Evolutionary conservation across 2,329 filamentous ascomycete genomes (phyloP).

Genomic region (Penicillium sp.): DNA sequence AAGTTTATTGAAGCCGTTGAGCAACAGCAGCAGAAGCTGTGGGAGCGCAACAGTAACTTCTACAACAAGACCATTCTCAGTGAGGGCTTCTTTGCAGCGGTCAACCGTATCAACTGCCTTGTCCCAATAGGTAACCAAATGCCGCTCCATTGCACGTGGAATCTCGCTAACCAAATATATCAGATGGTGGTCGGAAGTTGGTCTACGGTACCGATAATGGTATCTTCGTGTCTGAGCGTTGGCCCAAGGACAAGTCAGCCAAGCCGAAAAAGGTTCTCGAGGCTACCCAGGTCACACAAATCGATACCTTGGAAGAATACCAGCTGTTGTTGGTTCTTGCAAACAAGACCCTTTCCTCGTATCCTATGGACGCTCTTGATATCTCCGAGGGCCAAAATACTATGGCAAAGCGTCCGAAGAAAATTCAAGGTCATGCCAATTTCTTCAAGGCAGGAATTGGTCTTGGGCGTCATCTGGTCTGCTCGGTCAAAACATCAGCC

Average conservation of each 20-base stretch:
- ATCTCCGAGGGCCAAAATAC: conserved; percentile 72
- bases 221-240: conserved; percentile 88
- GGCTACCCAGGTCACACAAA: conserved; percentile 82
- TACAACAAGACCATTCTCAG: conserved; percentile 70
- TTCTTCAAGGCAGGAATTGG: conserved; percentile 99
- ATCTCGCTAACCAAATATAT: conserved; percentile 13
- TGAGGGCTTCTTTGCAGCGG: conserved; percentile 86
- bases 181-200: conserved; percentile 91
- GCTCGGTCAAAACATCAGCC: conserved; percentile 91
- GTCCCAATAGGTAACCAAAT: conserved; percentile 75
- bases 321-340: conserved; percentile 86
- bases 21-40: conserved; percentile 80
- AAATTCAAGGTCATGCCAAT: conserved; percentile 95
- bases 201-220: conserved; percentile 94
- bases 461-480: conserved; percentile 88
- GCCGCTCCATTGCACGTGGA: not conserved
- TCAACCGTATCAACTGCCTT: conserved; percentile 90
- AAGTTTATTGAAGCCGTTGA: conserved; percentile 99
- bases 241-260: conserved; percentile 73
- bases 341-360: conserved; percentile 90
- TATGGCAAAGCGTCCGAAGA: conserved; percentile 82
- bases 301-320: conserved; percentile 95
- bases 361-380: conserved; percentile 82
- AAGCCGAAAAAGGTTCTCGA: conserved; percentile 84
- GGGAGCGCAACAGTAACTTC: conserved; percentile 69